phyloP scores from a whole-genome alignment of 371 early-diverging fungal genomes.

The Capillidium heterosporum region DNA sequence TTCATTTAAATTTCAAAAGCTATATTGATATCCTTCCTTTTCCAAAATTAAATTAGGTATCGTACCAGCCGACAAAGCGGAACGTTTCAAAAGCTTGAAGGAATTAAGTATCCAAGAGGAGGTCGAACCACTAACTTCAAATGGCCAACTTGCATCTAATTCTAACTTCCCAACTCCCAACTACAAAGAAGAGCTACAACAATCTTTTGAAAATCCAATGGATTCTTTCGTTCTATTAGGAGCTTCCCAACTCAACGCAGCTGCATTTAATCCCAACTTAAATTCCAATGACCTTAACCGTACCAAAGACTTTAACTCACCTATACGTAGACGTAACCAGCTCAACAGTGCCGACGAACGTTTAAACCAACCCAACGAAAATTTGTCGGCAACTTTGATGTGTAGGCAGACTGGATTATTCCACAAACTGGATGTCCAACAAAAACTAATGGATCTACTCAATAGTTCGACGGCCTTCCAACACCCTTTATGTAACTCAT shows the following conservation, averaged over 20 bases:
- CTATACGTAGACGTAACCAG: background rate
- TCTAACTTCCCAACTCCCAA: no score
- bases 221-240: background rate
- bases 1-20: background rate
- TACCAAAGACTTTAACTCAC: background rate
- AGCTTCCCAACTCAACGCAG: background rate
- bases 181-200: no score
- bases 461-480: slow-evolving; percentile 20
- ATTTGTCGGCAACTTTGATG: background rate
- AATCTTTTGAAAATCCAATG: background rate
- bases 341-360: background rate
- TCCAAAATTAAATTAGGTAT: background rate
- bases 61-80: no score
- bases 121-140: no score
- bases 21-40: background rate
- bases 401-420: background rate
- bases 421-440: background rate
- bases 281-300: background rate
- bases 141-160: no score
- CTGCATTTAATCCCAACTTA: background rate
- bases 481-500: slow-evolving; percentile 81
- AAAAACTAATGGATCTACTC: slow-evolving; percentile 6
- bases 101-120: no score
- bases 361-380: background rate
- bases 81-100: background rate